Evolutionary conservation across 2,329 filamentous ascomycete genomes (phyloP).

Genomic region (Massarina eburnea): DNA sequence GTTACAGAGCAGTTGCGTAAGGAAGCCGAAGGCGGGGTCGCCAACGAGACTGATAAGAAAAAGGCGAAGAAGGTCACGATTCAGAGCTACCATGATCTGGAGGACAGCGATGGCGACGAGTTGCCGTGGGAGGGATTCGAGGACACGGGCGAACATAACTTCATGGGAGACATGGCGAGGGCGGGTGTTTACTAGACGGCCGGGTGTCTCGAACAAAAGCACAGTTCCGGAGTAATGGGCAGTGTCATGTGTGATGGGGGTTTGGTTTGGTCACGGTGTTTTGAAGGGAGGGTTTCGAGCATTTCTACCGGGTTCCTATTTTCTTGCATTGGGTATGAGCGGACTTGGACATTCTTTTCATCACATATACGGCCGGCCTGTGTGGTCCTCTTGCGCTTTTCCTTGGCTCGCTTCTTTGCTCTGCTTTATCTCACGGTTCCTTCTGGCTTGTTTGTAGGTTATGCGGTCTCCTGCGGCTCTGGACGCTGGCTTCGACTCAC

Average conservation of each 20-base stretch:
- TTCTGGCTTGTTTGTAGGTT: not conserved
- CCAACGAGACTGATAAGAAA: slow-evolving; percentile 13
- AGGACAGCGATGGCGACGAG: slow-evolving; percentile 35
- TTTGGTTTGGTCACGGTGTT: not conserved
- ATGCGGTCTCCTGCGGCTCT: slow-evolving; percentile 3
- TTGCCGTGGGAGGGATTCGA: slow-evolving; percentile 45
- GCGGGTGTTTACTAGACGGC: slow-evolving; percentile 12
- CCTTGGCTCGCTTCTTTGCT: not conserved
- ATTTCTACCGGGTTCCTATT: slow-evolving; percentile 3
- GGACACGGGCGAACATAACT: slow-evolving; percentile 22
- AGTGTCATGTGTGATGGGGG: not conserved
- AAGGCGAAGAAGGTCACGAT: slow-evolving; percentile 42
- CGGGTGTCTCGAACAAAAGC: not conserved
- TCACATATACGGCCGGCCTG: not conserved
- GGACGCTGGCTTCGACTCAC: slow-evolving; percentile 21
- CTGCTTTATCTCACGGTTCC: not conserved
- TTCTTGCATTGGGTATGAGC: not conserved
- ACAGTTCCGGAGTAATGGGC: not conserved
- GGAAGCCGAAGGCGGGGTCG: slow-evolving; percentile 38
- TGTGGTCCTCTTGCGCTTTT: not conserved
- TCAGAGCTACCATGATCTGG: slow-evolving; percentile 36
- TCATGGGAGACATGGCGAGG: slow-evolving; percentile 12
- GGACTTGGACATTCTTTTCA: not conserved
- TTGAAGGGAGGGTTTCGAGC: not conserved
- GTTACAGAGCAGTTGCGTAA: slow-evolving; percentile 46